Conservation (phyloP, 23 red algal genomes). For the Gracilaria gracilis region DNA sequence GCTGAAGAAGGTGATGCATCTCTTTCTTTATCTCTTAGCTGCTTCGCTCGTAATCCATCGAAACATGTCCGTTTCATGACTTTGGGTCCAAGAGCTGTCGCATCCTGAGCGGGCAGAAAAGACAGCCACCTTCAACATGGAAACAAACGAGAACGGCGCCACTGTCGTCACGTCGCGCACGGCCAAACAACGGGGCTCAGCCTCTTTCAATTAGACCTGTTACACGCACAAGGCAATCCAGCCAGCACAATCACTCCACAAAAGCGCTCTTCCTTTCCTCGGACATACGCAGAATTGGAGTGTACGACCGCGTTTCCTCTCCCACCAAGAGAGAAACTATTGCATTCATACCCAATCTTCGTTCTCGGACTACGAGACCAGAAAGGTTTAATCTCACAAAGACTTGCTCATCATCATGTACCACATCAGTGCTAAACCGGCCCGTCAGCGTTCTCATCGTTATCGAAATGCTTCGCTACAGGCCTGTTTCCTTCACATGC, state of each 20-base stretch:
- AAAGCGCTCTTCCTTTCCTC: neutral
- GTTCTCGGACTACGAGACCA: neutral
- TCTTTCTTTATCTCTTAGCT: neutral
- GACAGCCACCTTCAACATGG: neutral
- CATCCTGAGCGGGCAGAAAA: neutral
- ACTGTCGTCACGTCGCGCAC: constrained; percentile 29
- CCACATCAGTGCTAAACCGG: constrained; percentile 18
- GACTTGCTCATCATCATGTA: neutral
- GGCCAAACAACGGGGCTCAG: neutral
- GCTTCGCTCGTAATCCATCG: neutral
- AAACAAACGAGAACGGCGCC: neutral
- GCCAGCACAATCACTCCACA: neutral
- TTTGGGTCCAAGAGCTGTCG: neutral
- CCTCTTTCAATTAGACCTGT: neutral
- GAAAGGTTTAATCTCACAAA: no score
- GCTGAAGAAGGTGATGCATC: no score
- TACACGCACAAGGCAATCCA: neutral
- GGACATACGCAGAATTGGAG: neutral
- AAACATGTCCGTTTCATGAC: neutral
- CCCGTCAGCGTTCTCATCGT: constrained; percentile 7
- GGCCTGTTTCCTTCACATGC: constrained; percentile 36
- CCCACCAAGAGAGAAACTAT: no score
- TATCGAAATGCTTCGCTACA: constrained; percentile 37
- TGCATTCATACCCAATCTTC: no score
- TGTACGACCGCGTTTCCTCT: neutral